Conservation (phyloP, 768 basidiomycete species). For the Floccularia luteovirens region DNA sequence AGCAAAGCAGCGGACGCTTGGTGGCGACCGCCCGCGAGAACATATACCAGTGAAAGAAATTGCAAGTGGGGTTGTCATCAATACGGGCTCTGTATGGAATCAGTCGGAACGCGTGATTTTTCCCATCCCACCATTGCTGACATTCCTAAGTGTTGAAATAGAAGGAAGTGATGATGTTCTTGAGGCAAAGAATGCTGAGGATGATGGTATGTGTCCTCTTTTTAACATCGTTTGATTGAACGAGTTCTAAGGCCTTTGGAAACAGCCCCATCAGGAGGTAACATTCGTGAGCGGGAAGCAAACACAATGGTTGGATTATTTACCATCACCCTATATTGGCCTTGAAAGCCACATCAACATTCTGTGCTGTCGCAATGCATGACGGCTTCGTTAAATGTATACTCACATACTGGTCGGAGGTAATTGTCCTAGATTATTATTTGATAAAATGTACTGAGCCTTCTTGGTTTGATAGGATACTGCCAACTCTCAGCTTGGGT, state of each 20-base stretch:
- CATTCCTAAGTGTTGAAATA: constrained; percentile 48
- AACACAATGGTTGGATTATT: constrained; percentile 86
- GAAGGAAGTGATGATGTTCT: constrained; percentile 63
- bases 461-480: constrained; percentile 42
- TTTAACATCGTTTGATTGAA: constrained; percentile 3
- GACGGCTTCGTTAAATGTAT: constrained; percentile 81
- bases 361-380: constrained; percentile 71
- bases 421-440: constrained; percentile 22
- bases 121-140: constrained; percentile 53
- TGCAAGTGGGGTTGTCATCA: constrained; percentile 8
- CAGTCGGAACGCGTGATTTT: constrained; percentile 25
- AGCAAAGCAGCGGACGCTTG: constrained; percentile 49
- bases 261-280: constrained; percentile 67
- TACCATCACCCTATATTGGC: constrained; percentile 71
- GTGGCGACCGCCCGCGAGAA: constrained; percentile 55
- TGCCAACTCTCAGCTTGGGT: constrained; percentile 72
- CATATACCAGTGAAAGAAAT: constrained; percentile 51
- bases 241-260: constrained; percentile 23
- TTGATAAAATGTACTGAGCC: constrained; percentile 1
- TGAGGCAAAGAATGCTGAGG: constrained; percentile 74
- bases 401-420: constrained; percentile 82
- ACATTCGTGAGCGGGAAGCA: constrained; percentile 52
- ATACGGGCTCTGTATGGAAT: constrained; percentile 9
- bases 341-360: constrained; percentile 53
- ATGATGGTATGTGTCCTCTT: constrained; percentile 35